Base-by-base conservation (phyloP, 306 rosid species). In the Oemleria cerasiformis region DNA sequence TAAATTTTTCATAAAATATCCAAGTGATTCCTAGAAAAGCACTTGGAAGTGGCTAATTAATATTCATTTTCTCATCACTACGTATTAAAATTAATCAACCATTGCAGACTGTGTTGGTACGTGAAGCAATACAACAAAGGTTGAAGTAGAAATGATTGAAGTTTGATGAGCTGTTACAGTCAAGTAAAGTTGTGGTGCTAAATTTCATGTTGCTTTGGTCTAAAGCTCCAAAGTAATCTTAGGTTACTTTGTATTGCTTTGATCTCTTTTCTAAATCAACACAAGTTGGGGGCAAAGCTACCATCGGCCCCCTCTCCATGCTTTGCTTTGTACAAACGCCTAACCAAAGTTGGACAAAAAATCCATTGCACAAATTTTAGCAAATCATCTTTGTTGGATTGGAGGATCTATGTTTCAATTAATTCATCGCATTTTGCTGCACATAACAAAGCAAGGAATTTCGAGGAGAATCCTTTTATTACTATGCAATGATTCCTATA, bases 201-300 rank as follows among this genome's bases (percentile, higher is more conserved):
- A 61, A 61, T 61, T 61, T 61, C 39, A 61, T 38, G 65, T 38
- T 61, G 65, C 65, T 61, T 61, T 61, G 65, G 65, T 38, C 23
- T 61, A 61, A 61, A 61, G 65, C 9, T 59, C 64, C 64, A 61
- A 38, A 17, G 65, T 9, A 36, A 36, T 9, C 23, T 61, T 16
- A 19, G 45, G 42, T 38, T 16, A 38, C 65, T 61, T 60, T 60
- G 45, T 17, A 12, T 17, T 60, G 17, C 42, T 58, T 59, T 59
- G 20, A 59, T 61, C 65, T 61, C 65, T 61, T 61, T 61, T 61
- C 25, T 2, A 61, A 34, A 38, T 30, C 3, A 12, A 12, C 30
- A 11, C 40, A 25, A 58, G 41, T 58, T 60, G 44, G 12, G 44
- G 65, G 44, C 20, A 58, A 14, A 30, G 36, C 36, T 1, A 30